Evolutionary conservation across 768 basidiomycete genomes (phyloP), one percentile per base, ranked within the genome.

Genomic region (Boletus subcaerulescens): DNA sequence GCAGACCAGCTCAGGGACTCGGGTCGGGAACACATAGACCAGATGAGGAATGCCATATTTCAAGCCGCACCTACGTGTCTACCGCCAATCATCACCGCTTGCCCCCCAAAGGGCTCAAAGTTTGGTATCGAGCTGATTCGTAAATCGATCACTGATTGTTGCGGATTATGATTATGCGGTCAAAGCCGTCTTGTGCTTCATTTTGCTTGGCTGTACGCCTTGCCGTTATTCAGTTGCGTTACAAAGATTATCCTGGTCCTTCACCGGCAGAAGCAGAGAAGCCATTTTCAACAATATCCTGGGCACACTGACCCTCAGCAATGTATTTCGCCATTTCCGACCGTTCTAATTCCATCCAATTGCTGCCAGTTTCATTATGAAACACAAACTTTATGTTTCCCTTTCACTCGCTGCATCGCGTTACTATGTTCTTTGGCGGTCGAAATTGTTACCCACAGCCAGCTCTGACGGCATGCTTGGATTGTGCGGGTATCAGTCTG

Each of bases 111-210:
- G 76, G 82, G 79, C 72, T 75, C 76, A 0, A 70, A 73, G 2
- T 80, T 82, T 61, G 87, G 88, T 0, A 74, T 88, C 11, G 80
- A 83, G 24, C 68, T 75, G 24, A 68, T 87, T 22, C 76, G 85
- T 62, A 66, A 69, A 63, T 86, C 81, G 60, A 85, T 90, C 18
- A 68, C 71, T 11, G 78, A 84, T 38, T 85, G 80, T 15, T 88
- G 86, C 72, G 80, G 76, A 35, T 52, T 79, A 32, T 66, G 49
- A 58, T 47, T 45, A 17, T 55, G 38, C 31, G 26, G 4, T 40
- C 31, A 49, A 26, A 11, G 9, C 14, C 5, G 3, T 44, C 33
- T 26, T 29, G 35, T 55, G 18, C 40, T 22, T 51, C 15, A 13
- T 24, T 36, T 7, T 35, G 5, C 24, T 40, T 24, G 32, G 14